These are phyloP conservation scores for Ophiostoma quercus DNA, from an alignment of 2,329 filamentous ascomycete species.

Conservation along the genomic window DNA sequence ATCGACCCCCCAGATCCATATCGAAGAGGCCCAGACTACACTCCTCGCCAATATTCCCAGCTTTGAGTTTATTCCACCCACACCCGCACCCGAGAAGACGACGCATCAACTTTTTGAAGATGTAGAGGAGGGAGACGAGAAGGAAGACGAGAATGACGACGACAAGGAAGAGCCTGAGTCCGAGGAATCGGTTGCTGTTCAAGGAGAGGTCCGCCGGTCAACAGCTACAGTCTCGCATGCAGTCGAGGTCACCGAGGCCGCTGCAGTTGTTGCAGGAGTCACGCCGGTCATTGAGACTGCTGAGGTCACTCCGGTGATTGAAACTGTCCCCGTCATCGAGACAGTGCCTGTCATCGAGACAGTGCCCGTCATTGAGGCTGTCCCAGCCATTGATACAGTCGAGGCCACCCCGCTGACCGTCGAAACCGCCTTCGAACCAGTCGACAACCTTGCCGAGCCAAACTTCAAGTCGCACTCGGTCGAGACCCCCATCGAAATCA, in stretches of 20 bases:
- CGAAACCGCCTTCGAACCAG: neutral
- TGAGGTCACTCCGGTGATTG: neutral
- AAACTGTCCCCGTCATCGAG: neutral
- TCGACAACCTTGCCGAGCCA: neutral
- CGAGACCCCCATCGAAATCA: neutral
- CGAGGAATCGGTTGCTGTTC: neutral
- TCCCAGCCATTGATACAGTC: neutral
- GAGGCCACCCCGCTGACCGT: neutral
- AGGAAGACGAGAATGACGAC: neutral
- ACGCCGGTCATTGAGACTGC: neutral
- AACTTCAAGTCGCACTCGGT: neutral
- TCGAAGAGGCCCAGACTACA: neutral
- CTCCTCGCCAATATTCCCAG: neutral
- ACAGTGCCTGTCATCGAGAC: neutral
- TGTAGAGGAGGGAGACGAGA: neutral
- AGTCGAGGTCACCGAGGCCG: neutral
- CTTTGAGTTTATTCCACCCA: constrained; percentile 14
- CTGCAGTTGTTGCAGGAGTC: neutral
- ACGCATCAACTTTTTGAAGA: neutral
- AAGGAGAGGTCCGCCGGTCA: neutral
- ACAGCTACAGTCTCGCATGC: neutral
- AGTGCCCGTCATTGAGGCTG: too few species aligned
- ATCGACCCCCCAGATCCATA: neutral
- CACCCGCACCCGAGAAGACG: neutral
- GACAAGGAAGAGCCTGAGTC: neutral